Base-by-base conservation (phyloP, 257 asterid species). In the Nicotiana obtusifolia region DNA sequence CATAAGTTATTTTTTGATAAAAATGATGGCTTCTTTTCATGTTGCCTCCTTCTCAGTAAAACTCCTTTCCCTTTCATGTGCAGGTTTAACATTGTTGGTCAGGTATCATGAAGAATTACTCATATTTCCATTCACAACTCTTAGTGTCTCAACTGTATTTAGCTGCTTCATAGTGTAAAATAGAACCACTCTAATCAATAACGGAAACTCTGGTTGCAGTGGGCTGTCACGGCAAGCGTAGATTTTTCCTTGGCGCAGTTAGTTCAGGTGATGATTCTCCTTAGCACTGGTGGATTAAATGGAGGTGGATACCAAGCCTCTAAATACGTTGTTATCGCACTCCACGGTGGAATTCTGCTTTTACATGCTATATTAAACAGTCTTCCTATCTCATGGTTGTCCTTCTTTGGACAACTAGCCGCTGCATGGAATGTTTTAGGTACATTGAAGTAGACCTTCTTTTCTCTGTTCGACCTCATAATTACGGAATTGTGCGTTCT, bases 31-130 rank as follows among this genome's bases (percentile, higher is more conserved):
- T 67, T 44, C 82, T 24, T 13, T 64, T 57, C 69, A 64, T 26
- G 20, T 80, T 62, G 41, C 77, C 28, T 64, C 76, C 57, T 64
- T 61, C 75, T 78, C 37, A 85, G 37, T 5, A 49, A 47, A 5
- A 64, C 57, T 30, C 22, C 41, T 44, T 82, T 22, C 19, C 28
- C 76, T 82, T 85, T 76, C 31, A 61, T 73, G 30, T 83, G 92
- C 98, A 95, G 99, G 99, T 94, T 95, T 84, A 95, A 95, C 89
- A 91, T 95, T 87, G 94, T 91, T 81, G 99, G 99, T 35, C 99
- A 95, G 99, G 99, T 95, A 94, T 80, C 75, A 54, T 37, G 82
- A 47, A 83, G 52, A 81, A 31, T 78, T 56, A 77, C 62, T 65
- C 16, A 3, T 24, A 22, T 35, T 54, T 69, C 81, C 75, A 53